phyloP scores from a whole-genome alignment of 371 early-diverging fungal genomes.

The Lichtheimia hyalospora region DNA sequence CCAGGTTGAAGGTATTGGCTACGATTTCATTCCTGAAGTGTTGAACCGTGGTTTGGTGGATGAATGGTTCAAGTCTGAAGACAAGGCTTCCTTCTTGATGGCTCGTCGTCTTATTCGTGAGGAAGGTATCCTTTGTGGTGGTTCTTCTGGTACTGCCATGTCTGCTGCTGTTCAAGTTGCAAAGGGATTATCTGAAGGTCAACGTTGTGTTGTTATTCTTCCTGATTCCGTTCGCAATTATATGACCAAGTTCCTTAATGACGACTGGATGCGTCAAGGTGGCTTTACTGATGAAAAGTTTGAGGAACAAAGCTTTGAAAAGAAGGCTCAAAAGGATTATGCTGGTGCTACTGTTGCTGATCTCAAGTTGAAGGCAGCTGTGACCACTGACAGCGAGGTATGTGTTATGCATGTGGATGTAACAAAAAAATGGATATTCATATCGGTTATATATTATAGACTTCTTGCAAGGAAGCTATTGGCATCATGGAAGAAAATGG shows the following conservation, averaged over 20 bases:
- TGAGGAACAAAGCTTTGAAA: conserved; percentile 44
- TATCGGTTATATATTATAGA: conserved; percentile 29
- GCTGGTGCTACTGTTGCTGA: conserved; percentile 82
- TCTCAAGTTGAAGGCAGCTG: conserved; percentile 78
- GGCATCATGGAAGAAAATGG: conserved; percentile 83
- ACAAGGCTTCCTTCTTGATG: conserved; percentile 93
- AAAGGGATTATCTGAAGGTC: conserved; percentile 80
- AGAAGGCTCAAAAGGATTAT: conserved; percentile 77
- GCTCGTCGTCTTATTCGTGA: conserved; percentile 94
- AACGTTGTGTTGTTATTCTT: conserved; percentile 90
- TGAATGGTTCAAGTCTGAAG: conserved; percentile 92
- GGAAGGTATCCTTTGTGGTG: conserved; percentile 93
- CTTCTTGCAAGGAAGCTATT: conserved; percentile 80
- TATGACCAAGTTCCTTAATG: conserved; percentile 95
- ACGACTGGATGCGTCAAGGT: conserved; percentile 91
- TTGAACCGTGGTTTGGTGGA: conserved; percentile 84
- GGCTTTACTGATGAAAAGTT: conserved; percentile 67
- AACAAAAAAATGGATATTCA: conserved; percentile 1
- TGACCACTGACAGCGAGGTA: conserved; percentile 67
- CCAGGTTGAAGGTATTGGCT: conserved; percentile 96
- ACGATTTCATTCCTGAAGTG: conserved; percentile 95
- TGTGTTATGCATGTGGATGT: neutral
- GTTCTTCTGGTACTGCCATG: conserved; percentile 94
- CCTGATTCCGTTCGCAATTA: conserved; percentile 98
- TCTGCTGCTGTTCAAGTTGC: conserved; percentile 76